Base-by-base conservation (phyloP, 2,329 filamentous ascomycete species). In the Fusarium sp. region DNA sequence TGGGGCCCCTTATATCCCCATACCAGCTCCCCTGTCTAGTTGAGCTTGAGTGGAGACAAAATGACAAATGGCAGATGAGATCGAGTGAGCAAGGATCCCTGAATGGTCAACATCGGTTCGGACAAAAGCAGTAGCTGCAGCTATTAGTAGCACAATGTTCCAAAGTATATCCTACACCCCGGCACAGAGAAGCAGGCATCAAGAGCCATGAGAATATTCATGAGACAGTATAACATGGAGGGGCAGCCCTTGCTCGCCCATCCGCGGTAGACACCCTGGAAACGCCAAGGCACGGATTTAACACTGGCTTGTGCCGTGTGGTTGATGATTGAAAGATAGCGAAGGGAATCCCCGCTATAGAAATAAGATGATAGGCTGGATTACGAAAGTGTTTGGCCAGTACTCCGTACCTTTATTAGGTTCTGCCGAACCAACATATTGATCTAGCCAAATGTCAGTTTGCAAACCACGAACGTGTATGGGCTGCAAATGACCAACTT, bases 391-490 rank as follows among this genome's bases (percentile, higher is more conserved):
- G 49, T 57, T 53, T 46, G 42, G 53, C 26, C 26, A 28, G 26
- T 11, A 28, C 53, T 11, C 26, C 11, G 26, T 11, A 28, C 53
- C 24, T 52, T 56, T 36, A 53, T 53, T 34, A 57, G 61, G 52
- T 57, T 54, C 60, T 49, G 34, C 44, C 42, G 56, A 60, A 56
- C 52, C 57, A 48, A 52, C 63, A 68, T 67, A 54, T 70, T 46
- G 47, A 70, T 70, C 68, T 70, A 56, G 60, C 32, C 46, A 52
- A 46, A 55, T 56, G 70, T 72, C 69, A 72, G 69, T 57, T 68
- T 58, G 69, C 68, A 60, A 64, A 55, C 21, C 45, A 30, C 50
- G 17, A n/a, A 36, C 15, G n/a, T 45, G 45, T 50, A 64, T 32
- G 56, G 64, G 56, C 60, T 49, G 53, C 54, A 44, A 56, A 52